Conservation (phyloP, 805 yeast genomes). For the Nakazawaea wyomingensis region DNA sequence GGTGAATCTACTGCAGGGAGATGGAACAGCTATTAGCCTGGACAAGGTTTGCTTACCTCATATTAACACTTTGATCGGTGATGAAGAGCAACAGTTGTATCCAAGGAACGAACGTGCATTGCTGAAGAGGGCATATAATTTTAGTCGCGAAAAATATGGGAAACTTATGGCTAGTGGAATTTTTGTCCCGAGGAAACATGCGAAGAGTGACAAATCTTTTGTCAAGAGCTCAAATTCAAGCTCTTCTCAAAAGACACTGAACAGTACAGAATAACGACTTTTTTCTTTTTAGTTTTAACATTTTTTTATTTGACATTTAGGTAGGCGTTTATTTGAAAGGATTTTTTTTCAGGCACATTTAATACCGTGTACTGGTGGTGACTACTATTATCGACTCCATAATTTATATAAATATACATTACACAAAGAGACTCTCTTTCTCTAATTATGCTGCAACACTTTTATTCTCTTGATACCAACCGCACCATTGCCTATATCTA, state of each 20-base stretch:
- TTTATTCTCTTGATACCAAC: slow-evolving; percentile 11
- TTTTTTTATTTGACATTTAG: too few relatives aligned
- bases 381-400: too few relatives aligned
- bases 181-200: slow-evolving; percentile 1
- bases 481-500: slow-evolving; percentile 9
- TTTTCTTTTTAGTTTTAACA: too few relatives aligned
- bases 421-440: too few relatives aligned
- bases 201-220: too few relatives aligned
- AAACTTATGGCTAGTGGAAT: slow-evolving; percentile 20
- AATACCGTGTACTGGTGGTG: too few relatives aligned
- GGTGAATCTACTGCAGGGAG: not conserved
- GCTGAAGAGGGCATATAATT: slow-evolving; percentile 8
- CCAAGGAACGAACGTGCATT: slow-evolving; percentile 8
- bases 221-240: too few relatives aligned
- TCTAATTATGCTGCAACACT: not conserved
- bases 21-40: not conserved
- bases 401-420: too few relatives aligned
- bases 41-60: slow-evolving; percentile 7
- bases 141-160: slow-evolving; percentile 17
- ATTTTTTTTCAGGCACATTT: too few relatives aligned
- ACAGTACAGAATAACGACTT: too few relatives aligned
- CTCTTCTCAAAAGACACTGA: too few relatives aligned
- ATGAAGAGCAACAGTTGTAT: slow-evolving; percentile 2
- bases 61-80: not conserved
- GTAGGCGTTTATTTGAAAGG: too few relatives aligned